Evolutionary conservation across 2,329 filamentous ascomycete genomes (phyloP), one percentile per base, ranked within the genome.

Genomic region (Botrytis pseudocinerea): DNA sequence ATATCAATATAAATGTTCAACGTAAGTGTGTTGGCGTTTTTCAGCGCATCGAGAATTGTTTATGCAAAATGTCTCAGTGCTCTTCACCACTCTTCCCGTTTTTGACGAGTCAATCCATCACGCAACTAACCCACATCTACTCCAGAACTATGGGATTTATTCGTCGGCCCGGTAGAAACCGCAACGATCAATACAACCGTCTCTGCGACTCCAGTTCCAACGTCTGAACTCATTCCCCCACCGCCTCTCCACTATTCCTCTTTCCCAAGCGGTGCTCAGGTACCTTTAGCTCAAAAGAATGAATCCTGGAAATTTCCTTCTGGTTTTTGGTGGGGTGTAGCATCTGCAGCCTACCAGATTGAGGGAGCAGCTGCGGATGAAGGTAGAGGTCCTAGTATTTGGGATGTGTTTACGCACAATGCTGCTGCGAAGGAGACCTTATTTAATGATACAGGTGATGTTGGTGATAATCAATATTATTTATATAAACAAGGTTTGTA

Each of bases 401-500:
- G 83, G 79, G 85, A 87, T 68, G 81, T 85, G 4, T 61, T 78
- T 25, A 70, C 74, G 61, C 77, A 79, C 73, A 73, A 77, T 61
- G 70, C 73, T 44, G 70, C 73, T 42, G 48, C 62, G 4, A 74
- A 72, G 8, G 57, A 69, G 65, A 76, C 74, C 1, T 42, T 82
- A 83, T 71, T 80, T 82, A 51, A 84, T 84, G 3, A 86, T 59
- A 83, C 78, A 75, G 86, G 85, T 4, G 87, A 88, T 75, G 54
- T 72, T 12, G 71, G 64, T 18, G 54, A 69, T 35, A 72, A 72
- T 69, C 54, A 72, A 59, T 88, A 88, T 77, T 88, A 87, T 74
- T 79, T 86, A 12, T 88, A 88, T 76, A 88, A 87, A 78, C 87
- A 88, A 79, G 85, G 87, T 75, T 80, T 82, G 69, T 77, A 78